Evolutionary conservation across 768 basidiomycete species (phyloP), one percentile per base, ranked within the genome.

Genomic region (Coprinellus aureogranulatus): DNA sequence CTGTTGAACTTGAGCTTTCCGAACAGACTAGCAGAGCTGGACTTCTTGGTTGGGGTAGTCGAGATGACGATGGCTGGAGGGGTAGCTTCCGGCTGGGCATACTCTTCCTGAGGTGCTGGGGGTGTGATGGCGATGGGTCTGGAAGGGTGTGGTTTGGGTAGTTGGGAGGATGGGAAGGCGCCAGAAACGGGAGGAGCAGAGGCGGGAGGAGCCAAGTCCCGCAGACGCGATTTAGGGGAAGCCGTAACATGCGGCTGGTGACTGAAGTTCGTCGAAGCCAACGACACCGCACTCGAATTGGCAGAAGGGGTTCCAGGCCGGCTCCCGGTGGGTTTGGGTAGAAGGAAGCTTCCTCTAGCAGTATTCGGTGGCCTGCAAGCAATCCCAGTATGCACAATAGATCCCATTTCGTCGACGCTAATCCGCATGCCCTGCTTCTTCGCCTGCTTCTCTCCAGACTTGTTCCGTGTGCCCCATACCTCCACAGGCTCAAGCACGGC

Each of bases 401-500:
- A 61, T 20, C 69, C 71, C 59, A 64, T 60, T 34, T 68, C 71
- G 50, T 71, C 71, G 10, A 70, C 65, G 18, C 70, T 72, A 20
- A 72, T 67, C 59, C 67, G 63, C 69, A 72, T 61, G 42, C 62
- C 65, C 62, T 67, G 70, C 59, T 67, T 64, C 49, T 60, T 60
- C 44, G 61, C 56, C 46, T 65, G 59, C 53, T 60, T 63, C 47
- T 66, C 65, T 46, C 59, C 56, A 54, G 59, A 31, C 31, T 30
- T 28, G 18, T 64, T 64, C 42, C 69, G 71, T 52, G 75, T 75
- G 45, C 67, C 80, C 83, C 83, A 88, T 52, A 93, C 83, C 66
- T 94, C 92, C 8, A 90, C 79, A 2, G 89, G 89, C 65, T 94
- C 92, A 2, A 94, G 72, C n/a, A 87, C 64, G 3, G 85, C 90